These are phyloP conservation scores for Lagenidium giganteum DNA, from an alignment of 352 stramenopile genomes.

Conservation along the genomic window DNA sequence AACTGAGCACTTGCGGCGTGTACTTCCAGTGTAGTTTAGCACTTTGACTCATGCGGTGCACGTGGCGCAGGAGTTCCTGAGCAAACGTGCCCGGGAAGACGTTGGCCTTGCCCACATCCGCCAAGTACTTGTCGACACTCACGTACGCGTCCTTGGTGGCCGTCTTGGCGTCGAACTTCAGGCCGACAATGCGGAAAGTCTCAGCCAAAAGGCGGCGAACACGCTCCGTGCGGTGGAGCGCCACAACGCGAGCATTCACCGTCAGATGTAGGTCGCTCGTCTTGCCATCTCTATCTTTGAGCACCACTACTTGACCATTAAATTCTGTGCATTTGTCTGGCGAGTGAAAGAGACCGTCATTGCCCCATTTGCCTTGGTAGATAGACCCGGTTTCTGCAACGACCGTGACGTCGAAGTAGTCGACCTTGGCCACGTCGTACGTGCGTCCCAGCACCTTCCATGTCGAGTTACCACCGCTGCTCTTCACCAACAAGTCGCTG, in stretches of 20 bases:
- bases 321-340: slow-evolving; percentile 20
- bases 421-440: slow-evolving; percentile 51
- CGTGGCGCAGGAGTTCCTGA: slow-evolving; percentile 36
- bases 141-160: slow-evolving; percentile 23
- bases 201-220: slow-evolving; percentile 47
- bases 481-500: slow-evolving; percentile 34
- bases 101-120: slow-evolving; percentile 45
- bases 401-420: slow-evolving; percentile 51
- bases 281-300: slow-evolving; percentile 40
- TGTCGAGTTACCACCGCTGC: too few relatives aligned
- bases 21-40: slow-evolving; percentile 56
- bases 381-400: slow-evolving; percentile 22
- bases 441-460: slow-evolving; percentile 39
- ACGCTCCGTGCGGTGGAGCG: slow-evolving; percentile 42
- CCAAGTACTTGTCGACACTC: slow-evolving; percentile 35
- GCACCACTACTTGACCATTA: slow-evolving; percentile 23
- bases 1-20: slow-evolving; percentile 59
- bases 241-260: slow-evolving; percentile 38
- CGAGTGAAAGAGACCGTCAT: slow-evolving; percentile 21
- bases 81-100: slow-evolving; percentile 26
- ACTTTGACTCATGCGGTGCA: slow-evolving; percentile 34
- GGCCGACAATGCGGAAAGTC: slow-evolving; percentile 54
- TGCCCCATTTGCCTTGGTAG: slow-evolving; percentile 37
- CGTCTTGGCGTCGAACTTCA: slow-evolving; percentile 45
- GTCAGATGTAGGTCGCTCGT: slow-evolving; percentile 27